Percentiles rank a stretch among this genome's conserved stretches.
Evolutionary conservation across 148 eudicot species (phyloP).

Genomic region (Arctostaphylos glauca): DNA sequence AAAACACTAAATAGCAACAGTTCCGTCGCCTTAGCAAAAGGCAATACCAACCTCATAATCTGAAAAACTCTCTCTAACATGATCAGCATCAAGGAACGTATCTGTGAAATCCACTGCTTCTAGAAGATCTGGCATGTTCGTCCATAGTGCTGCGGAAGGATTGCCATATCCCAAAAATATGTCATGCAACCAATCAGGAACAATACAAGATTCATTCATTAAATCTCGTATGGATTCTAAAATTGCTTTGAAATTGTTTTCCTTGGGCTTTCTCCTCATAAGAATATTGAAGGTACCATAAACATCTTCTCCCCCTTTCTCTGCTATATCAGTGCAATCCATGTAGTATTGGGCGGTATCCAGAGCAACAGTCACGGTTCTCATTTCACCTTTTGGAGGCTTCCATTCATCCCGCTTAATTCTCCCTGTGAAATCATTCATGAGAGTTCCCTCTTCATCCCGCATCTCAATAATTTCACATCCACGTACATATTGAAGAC

Average conservation of each 20-base stretch:
- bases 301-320: conserved; percentile 92
- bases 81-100: conserved; percentile 85
- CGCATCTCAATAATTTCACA: conserved; percentile 96
- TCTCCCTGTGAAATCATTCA: conserved; percentile 98
- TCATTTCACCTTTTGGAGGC: conserved; percentile 96
- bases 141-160: conserved; percentile 98
- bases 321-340: conserved; percentile 97
- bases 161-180: conserved; percentile 97
- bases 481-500: conserved; percentile 95
- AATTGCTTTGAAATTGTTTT: conserved; percentile 97
- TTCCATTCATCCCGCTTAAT: conserved; percentile 98
- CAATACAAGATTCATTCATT: conserved; percentile 98
- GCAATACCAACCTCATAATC: conserved; percentile 59
- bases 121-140: conserved; percentile 87
- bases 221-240: conserved; percentile 96
- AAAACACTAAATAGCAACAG: background rate
- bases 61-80: conserved; percentile 69
- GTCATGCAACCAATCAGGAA: conserved; percentile 97
- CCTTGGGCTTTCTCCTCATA: conserved; percentile 98
- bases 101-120: conserved; percentile 92
- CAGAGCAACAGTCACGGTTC: conserved; percentile 90
- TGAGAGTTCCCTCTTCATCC: conserved; percentile 86
- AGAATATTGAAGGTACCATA: conserved; percentile 82
- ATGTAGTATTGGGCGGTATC: conserved; percentile 98
- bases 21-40: conserved; percentile 5